Percentiles rank a stretch among this genome's conserved stretches.
These are phyloP conservation scores for Candida oleophila DNA, from an alignment of 805 yeast species.

Conservation along the genomic window DNA sequence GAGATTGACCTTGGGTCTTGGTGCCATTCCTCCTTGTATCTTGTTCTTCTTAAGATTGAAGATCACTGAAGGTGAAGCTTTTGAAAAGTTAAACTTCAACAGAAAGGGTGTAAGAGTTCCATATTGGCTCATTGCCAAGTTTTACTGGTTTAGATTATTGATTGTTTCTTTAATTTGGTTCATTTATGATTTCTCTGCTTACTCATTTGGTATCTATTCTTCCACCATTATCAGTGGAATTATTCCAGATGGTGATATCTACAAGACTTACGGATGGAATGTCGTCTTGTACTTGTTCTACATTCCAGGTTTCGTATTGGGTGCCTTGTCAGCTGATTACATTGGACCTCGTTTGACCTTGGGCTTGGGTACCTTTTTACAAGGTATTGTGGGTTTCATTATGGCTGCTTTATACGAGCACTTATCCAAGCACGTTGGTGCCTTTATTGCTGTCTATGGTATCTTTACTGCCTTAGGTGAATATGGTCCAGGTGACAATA, in stretches of 20 bases:
- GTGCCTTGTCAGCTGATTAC: constrained; percentile 73
- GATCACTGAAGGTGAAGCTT: constrained; percentile 68
- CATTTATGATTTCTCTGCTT: constrained; percentile 76
- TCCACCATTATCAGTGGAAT: constrained; percentile 58
- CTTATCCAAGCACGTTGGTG: constrained; percentile 60
- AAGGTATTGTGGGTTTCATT: constrained; percentile 71
- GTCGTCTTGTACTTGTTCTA: constrained; percentile 78
- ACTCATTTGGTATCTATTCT: constrained; percentile 80
- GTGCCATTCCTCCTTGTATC: constrained; percentile 77
- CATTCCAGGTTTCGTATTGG: constrained; percentile 78
- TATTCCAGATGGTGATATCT: constrained; percentile 56
- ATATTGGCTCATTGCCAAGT: constrained; percentile 60
- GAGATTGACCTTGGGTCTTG: constrained; percentile 82
- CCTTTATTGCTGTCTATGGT: constrained; percentile 77
- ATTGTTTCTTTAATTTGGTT: constrained; percentile 77
- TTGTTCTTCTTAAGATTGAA: constrained; percentile 69
- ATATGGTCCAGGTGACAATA: constrained; percentile 86
- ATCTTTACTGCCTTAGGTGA: constrained; percentile 80
- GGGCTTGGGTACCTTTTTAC: constrained; percentile 58
- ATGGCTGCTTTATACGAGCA: constrained; percentile 66
- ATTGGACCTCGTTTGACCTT: constrained; percentile 79
- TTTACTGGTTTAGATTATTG: constrained; percentile 70
- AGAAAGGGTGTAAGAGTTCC: constrained; percentile 44
- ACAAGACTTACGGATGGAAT: constrained; percentile 81
- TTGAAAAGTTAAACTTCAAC: constrained; percentile 63